These are phyloP conservation scores for Nowakowskiella sp. DNA, from an alignment of 192 early-diverging fungal species.

Conservation along the genomic window DNA sequence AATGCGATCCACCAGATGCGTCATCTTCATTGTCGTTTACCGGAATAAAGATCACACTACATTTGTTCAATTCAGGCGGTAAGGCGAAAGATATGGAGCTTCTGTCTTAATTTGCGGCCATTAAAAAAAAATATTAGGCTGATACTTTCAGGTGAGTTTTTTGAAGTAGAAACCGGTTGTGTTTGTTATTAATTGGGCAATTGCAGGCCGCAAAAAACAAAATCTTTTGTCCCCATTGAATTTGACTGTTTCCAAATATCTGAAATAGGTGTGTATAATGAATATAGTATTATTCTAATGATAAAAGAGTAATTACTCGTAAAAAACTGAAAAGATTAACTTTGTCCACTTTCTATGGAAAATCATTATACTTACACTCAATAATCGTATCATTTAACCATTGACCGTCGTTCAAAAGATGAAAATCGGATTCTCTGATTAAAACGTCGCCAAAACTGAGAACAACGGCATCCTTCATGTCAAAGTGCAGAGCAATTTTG, in stretches of 20 bases:
- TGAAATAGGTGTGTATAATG: conserved; percentile 11
- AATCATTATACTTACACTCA: conserved; percentile 6
- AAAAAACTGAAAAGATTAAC: background rate
- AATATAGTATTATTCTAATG: background rate
- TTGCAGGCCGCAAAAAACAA: conserved; percentile 22
- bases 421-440: conserved; percentile 8
- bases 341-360: too few relatives aligned
- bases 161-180: too few relatives aligned
- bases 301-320: background rate
- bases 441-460: background rate
- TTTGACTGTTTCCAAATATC: conserved; percentile 9
- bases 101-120: background rate
- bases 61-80: background rate
- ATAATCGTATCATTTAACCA: conserved; percentile 44
- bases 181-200: conserved; percentile 23
- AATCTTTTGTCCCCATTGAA: background rate
- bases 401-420: conserved; percentile 14
- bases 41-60: conserved; percentile 11
- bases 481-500: too few relatives aligned
- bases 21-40: conserved; percentile 16
- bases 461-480: too few relatives aligned
- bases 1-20: conserved; percentile 17
- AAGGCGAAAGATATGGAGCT: background rate
- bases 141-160: too few relatives aligned
- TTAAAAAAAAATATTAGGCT: too few relatives aligned